phyloP scores from a whole-genome alignment of 768 basidiomycete genomes.

The Neoboletus magnificus region DNA sequence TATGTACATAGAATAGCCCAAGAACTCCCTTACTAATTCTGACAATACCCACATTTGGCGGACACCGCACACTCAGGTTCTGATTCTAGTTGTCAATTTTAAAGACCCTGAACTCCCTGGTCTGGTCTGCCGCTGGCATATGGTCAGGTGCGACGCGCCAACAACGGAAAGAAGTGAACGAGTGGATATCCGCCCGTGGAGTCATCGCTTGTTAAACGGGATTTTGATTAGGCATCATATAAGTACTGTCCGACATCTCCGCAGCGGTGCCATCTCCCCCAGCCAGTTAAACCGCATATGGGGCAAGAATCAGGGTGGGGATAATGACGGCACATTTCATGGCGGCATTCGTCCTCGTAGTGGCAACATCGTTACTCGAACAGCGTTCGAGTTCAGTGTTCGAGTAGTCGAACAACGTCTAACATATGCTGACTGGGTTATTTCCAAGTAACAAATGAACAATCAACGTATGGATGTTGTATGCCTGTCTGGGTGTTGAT shows the following conservation, averaged over 20 bases:
- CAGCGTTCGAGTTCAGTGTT: too few species aligned
- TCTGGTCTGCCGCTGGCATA: too few species aligned
- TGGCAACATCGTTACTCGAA: not conserved
- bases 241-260: not conserved
- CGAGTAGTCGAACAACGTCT: not conserved
- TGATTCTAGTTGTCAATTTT: not conserved
- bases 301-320: not conserved
- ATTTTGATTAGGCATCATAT: not conserved
- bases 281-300: not conserved
- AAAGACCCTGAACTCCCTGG: not conserved
- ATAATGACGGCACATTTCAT: not conserved
- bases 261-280: not conserved
- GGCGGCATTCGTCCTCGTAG: not conserved
- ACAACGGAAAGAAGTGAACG: not conserved
- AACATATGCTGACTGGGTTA: not conserved
- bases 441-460: not conserved
- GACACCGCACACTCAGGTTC: not conserved
- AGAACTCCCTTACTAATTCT: too few species aligned
- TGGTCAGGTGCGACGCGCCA: too few species aligned
- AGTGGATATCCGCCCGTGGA: not conserved
- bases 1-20: too few species aligned
- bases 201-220: not conserved
- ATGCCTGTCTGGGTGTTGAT: not conserved
- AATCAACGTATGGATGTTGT: not conserved
- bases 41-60: too few species aligned